Conservation (phyloP, 1,139 yeast genomes). For the Yamadazyma membranifaciens region DNA sequence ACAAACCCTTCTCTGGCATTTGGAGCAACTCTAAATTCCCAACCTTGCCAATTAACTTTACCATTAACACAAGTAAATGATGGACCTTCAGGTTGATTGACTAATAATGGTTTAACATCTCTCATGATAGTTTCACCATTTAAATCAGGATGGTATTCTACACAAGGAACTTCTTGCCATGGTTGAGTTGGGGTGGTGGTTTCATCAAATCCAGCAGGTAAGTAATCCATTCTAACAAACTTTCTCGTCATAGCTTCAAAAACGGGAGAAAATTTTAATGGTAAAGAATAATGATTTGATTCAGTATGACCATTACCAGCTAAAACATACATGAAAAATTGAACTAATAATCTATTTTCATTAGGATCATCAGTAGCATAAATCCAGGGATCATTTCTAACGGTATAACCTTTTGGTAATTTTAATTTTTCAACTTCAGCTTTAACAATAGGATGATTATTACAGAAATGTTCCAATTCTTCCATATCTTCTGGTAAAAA, state of each 20-base stretch:
- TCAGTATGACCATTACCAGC: constrained; percentile 69
- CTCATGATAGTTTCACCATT: constrained; percentile 54
- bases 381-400: constrained; percentile 84
- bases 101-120: constrained; percentile 73
- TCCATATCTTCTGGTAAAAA: constrained; percentile 67
- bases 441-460: constrained; percentile 54
- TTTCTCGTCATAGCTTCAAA: constrained; percentile 65
- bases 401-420: constrained; percentile 53
- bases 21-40: constrained; percentile 79
- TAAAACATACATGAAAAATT: constrained; percentile 76
- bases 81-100: constrained; percentile 84
- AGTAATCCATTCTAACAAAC: constrained; percentile 73
- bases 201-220: constrained; percentile 72
- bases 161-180: constrained; percentile 59
- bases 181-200: constrained; percentile 57
- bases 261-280: constrained; percentile 79
- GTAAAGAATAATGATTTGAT: constrained; percentile 82
- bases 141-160: constrained; percentile 74
- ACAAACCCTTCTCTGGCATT: constrained; percentile 85
- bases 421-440: constrained; percentile 66
- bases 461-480: constrained; percentile 51
- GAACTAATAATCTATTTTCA: constrained; percentile 62
- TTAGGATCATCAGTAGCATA: constrained; percentile 73
- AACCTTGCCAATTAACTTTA: constrained; percentile 81
- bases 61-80: constrained; percentile 57